Percentiles rank a stretch among this genome's conserved stretches.
These are phyloP conservation scores for Marchantia polymorpha DNA, from an alignment of 225 moss, liverwort and hornwort species.

Conservation along the genomic window DNA sequence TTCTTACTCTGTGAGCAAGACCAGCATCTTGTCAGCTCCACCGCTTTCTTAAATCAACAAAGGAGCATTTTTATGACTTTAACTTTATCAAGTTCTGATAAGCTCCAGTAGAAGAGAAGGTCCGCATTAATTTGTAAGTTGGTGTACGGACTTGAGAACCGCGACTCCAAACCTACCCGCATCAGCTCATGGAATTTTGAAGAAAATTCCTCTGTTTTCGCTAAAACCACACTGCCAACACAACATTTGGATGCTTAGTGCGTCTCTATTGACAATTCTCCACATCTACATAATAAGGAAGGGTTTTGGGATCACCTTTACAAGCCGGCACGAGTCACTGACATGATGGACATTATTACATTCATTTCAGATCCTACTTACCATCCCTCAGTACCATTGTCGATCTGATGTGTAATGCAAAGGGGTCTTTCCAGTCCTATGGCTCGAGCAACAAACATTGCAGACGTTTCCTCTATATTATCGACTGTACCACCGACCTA, in stretches of 20 bases:
- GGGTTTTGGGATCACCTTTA: no score
- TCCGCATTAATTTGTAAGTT: background rate
- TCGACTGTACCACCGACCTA: constrained; percentile 99
- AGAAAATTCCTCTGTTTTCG: constrained; percentile 75
- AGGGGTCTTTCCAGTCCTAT: constrained; percentile 60
- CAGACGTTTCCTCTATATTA: constrained; percentile 89
- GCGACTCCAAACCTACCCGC: constrained; percentile 43
- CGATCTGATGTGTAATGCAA: constrained; percentile 90
- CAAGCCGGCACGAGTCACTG: background rate
- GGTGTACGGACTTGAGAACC: no score
- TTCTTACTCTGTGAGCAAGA: constrained; percentile 57
- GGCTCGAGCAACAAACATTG: constrained; percentile 71
- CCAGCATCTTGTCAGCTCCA: background rate
- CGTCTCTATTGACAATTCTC: no score
- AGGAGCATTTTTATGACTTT: background rate
- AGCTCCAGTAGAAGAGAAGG: background rate
- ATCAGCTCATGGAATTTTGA: constrained; percentile 86
- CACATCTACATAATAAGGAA: no score
- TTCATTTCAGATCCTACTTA: constrained; percentile 22
- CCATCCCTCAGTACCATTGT: constrained; percentile 98
- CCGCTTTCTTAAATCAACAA: background rate
- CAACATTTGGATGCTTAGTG: background rate
- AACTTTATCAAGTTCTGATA: background rate
- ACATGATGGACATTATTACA: background rate
- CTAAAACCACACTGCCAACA: constrained; percentile 76